Conservation (phyloP, 306 rosid species). For the Elaeagnus macrophylla region DNA sequence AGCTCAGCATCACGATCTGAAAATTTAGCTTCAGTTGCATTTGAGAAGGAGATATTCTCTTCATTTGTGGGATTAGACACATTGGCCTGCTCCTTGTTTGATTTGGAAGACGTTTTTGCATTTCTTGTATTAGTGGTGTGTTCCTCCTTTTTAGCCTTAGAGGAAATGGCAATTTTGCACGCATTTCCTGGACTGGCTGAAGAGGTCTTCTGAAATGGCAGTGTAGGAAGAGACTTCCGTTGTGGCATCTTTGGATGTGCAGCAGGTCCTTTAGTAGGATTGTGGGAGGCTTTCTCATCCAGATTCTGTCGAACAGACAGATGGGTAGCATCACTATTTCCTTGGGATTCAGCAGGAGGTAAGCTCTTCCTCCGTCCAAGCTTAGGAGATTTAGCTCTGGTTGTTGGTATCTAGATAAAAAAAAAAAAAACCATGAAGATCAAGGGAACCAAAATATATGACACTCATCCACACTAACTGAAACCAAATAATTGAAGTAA, state of each 20-base stretch:
- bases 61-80: conserved; percentile 13
- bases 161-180: conserved; percentile 16
- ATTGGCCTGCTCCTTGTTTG: background rate
- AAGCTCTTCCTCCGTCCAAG: conserved; percentile 81
- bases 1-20: conserved; percentile 24
- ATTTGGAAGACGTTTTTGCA: conserved; percentile 28
- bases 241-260: conserved; percentile 61
- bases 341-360: conserved; percentile 39
- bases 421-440: background rate
- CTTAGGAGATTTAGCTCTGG: conserved; percentile 98
- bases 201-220: conserved; percentile 56
- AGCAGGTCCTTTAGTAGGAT: conserved; percentile 37
- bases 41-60: conserved; percentile 19
- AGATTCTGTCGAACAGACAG: conserved; percentile 49
- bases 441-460: no score
- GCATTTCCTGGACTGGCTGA: conserved; percentile 34
- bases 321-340: conserved; percentile 23
- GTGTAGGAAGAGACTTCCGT: conserved; percentile 80
- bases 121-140: no score
- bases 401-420: conserved; percentile 72
- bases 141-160: no score
- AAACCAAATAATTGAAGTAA: no score
- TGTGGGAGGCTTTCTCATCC: conserved; percentile 55
- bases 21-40: conserved; percentile 23
- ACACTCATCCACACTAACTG: no score